Evolutionary conservation across 1,284 basidiomycete genomes (phyloP), one percentile per base, ranked within the genome.

Genomic region (Boletus calvinii): DNA sequence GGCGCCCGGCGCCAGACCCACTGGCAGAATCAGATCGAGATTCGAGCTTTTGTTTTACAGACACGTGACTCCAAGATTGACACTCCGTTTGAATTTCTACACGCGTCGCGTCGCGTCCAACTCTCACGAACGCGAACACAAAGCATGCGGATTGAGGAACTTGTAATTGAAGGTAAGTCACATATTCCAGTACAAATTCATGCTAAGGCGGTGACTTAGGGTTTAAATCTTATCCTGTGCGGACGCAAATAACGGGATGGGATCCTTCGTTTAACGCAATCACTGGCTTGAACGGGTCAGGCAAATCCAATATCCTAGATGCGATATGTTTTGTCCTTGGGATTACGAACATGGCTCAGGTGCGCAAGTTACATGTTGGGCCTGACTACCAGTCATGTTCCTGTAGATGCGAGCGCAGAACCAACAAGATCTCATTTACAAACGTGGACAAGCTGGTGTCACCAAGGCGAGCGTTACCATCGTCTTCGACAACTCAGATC

Each of bases 401-500:
- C 38, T 41, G 41, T 34, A 94, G 93, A 92, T 98, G 77, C 90
- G 96, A 57, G 97, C 96, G 1, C 84, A 90, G 61, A 99, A 98
- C 72, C 88, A 97, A 62, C 92, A 95, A 72, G 97, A 99, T 69
- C 84, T 99, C 60, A 98, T 99, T 56, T 97, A 97, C 80, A 97
- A 92, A 72, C 92, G 96, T 41, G 97, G 97, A 3, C 95, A 98
- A 70, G 96, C 97, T 10, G 97, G 97, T 17, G 81, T 99, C 55
- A 95, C 93, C 4, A 97, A 97, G 75, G 97, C 97, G 1, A 96
- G 93, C 56, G 97, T 99, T 3, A 98, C 97, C 13, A 94, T 99
- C 64, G 95, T 99, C 1, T 99, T 99, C 70, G 94, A 99, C 79
- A 99, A 99, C 70, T 91, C 92, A n/a, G 94, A 99, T 69, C 80